Evolutionary conservation across 2,329 filamentous ascomycete genomes (phyloP).

Genomic region (Graphiopsis chlorocephala): DNA sequence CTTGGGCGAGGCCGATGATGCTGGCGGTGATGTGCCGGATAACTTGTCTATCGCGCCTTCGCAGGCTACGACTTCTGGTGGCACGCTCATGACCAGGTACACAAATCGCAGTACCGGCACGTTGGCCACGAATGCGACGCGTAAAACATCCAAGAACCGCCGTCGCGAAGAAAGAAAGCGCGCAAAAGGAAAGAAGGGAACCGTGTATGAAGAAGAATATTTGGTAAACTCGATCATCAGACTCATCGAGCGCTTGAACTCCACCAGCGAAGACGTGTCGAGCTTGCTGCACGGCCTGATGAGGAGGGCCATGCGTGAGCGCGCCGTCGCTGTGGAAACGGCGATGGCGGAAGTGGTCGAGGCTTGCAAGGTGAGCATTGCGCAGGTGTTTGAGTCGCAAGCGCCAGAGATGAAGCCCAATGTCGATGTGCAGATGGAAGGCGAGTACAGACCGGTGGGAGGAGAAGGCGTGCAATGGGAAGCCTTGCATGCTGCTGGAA

Average conservation of each 20-base stretch:
- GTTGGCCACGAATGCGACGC: slow-evolving; percentile 67
- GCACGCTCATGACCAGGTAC: slow-evolving; percentile 89
- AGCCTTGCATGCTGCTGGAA: slow-evolving; percentile 37
- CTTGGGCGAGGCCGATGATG: slow-evolving; percentile 58
- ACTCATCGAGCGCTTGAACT: slow-evolving; percentile 78
- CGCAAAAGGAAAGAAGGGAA: slow-evolving; percentile 90
- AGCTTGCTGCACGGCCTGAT: slow-evolving; percentile 73
- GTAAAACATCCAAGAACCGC: slow-evolving; percentile 84
- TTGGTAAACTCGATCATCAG: slow-evolving; percentile 82
- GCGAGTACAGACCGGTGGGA: slow-evolving; percentile 35
- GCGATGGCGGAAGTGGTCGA: slow-evolving; percentile 72
- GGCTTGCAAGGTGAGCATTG: slow-evolving; percentile 63
- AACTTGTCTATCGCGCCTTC: slow-evolving; percentile 90
- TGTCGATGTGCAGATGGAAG: slow-evolving; percentile 11
- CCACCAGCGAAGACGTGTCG: slow-evolving; percentile 67
- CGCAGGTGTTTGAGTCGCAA: slow-evolving; percentile 64
- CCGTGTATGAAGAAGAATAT: slow-evolving; percentile 97
- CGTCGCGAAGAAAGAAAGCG: slow-evolving; percentile 91
- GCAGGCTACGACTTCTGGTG: slow-evolving; percentile 68
- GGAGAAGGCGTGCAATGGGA: slow-evolving; percentile 48
- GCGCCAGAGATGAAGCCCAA: neutral
- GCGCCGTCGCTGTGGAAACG: slow-evolving; percentile 72
- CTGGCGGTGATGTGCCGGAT: slow-evolving; percentile 73
- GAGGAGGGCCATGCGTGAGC: slow-evolving; percentile 80
- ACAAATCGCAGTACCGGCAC: slow-evolving; percentile 72